A percentile compares a stretch with the other conserved stretches of the same genome.
Conservation (phyloP, 371 early-diverging fungal genomes). For the Circinella minor region DNA sequence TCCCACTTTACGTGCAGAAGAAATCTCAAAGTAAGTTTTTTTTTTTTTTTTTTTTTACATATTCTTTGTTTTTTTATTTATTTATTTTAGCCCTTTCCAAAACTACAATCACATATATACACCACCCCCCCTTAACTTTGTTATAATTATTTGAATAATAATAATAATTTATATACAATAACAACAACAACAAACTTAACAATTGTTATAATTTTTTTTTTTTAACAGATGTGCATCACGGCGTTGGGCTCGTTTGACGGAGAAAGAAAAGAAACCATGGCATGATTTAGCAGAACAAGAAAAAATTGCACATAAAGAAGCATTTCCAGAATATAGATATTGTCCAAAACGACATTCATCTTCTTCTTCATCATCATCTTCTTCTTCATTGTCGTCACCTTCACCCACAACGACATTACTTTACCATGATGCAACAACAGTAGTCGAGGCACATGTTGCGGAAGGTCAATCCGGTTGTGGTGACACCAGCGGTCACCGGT, state of each 20-base stretch:
- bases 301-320: conserved; percentile 51
- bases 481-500: conserved; percentile 21
- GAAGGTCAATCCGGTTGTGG: conserved; percentile 18
- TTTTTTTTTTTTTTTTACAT: neutral
- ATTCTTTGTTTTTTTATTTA: neutral
- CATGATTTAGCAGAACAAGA: conserved; percentile 51
- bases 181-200: neutral
- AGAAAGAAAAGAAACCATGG: conserved; percentile 54
- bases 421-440: conserved; percentile 11
- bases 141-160: too few species aligned
- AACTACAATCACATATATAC: neutral
- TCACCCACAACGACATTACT: conserved; percentile 14
- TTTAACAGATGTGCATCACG: conserved; percentile 40
- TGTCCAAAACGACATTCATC: conserved; percentile 44
- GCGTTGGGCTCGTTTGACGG: conserved; percentile 46
- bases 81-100: too few species aligned
- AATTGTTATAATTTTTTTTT: neutral
- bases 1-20: conserved; percentile 41
- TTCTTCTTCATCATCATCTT: conserved; percentile 18
- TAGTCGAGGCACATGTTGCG: conserved; percentile 12
- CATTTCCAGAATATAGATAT: conserved; percentile 52
- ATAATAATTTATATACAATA: too few species aligned
- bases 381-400: conserved; percentile 14
- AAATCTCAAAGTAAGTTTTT: conserved; percentile 42
- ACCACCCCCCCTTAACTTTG: neutral